A percentile compares a stretch with the other conserved stretches of the same genome.
Conservation (phyloP, 495 filamentous ascomycete species). For the Lepidopterella palustris region DNA sequence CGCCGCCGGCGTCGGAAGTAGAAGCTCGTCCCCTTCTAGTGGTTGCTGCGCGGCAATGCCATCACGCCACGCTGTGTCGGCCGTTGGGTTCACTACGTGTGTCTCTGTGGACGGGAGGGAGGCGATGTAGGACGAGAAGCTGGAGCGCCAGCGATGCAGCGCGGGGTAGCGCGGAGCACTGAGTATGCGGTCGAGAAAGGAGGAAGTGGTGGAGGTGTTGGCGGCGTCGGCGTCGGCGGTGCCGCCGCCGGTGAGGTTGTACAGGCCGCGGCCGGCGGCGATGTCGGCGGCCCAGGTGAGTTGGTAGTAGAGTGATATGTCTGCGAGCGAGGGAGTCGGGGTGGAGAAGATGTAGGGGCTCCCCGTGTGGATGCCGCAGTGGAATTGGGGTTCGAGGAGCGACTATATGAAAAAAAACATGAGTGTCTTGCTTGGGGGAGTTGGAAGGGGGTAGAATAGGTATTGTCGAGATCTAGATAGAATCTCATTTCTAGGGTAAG, state of each 20-base stretch:
- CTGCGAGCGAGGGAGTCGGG: conserved; percentile 24
- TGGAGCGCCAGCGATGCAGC: conserved; percentile 27
- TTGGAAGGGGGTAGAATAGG: background rate
- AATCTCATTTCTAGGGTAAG: no score
- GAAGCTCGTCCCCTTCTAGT: conserved; percentile 11
- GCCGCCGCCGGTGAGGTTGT: conserved; percentile 32
- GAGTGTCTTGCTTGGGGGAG: background rate
- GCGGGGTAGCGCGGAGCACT: conserved; percentile 31
- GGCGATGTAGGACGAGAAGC: conserved; percentile 19
- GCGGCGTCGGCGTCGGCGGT: conserved; percentile 20
- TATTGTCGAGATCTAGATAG: no score
- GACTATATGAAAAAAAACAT: background rate
- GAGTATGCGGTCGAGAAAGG: conserved; percentile 25
- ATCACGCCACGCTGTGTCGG: conserved; percentile 14
- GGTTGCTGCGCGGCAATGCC: background rate
- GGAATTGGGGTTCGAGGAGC: conserved; percentile 31
- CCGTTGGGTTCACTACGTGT: background rate
- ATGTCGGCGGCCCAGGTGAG: conserved; percentile 34
- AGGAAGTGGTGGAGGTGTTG: no score
- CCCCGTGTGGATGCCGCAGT: background rate
- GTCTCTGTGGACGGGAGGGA: conserved; percentile 20
- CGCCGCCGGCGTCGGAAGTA: conserved; percentile 26
- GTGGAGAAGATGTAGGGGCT: conserved; percentile 23
- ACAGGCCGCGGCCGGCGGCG: conserved; percentile 22
- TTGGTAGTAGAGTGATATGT: conserved; percentile 32